Evolutionary conservation across 75 land plant species (phyloP).

Genomic region (Picea sitchensis): DNA sequence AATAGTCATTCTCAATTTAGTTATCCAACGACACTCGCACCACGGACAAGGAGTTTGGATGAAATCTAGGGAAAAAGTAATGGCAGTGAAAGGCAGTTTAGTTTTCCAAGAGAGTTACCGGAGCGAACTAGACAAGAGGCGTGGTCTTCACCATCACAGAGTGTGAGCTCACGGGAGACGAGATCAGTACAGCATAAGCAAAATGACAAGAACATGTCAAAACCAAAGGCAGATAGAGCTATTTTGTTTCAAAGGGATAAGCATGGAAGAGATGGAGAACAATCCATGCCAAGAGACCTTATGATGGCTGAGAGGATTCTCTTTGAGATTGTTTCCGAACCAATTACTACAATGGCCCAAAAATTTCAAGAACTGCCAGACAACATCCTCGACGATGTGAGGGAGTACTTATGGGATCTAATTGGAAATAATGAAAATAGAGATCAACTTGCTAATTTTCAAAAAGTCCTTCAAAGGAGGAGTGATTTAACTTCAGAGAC

Average conservation of each 20-base stretch:
- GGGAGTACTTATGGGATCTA: constrained; percentile 56
- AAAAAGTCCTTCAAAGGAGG: constrained; percentile 57
- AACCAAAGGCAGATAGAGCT: constrained; percentile 6
- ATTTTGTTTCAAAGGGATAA: constrained; percentile 7
- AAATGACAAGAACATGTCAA: constrained; percentile 21
- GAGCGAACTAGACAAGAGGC: constrained; percentile 43
- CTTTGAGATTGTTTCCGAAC: constrained; percentile 73
- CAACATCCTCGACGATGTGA: constrained; percentile 53
- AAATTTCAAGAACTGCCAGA: constrained; percentile 69
- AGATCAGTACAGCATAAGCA: constrained; percentile 18
- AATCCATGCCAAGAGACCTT: constrained; percentile 11
- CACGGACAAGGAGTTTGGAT: constrained; percentile 14
- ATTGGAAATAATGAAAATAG: constrained; percentile 49
- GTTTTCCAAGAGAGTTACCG: constrained; percentile 60
- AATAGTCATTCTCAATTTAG: constrained; percentile 20
- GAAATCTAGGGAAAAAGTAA: constrained; percentile 18
- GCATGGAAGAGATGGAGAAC: constrained; percentile 26
- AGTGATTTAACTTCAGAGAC: constrained; percentile 68
- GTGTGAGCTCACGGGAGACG: constrained; percentile 33
- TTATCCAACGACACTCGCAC: constrained; percentile 12
- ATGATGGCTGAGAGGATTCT: constrained; percentile 48
- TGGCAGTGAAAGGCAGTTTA: constrained; percentile 21
- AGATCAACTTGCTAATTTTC: constrained; percentile 66
- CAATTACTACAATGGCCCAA: constrained; percentile 77
- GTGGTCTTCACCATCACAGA: constrained; percentile 44